Evolutionary conservation across 2,329 filamentous ascomycete genomes (phyloP).

Genomic region (Aspergillus texensis): DNA sequence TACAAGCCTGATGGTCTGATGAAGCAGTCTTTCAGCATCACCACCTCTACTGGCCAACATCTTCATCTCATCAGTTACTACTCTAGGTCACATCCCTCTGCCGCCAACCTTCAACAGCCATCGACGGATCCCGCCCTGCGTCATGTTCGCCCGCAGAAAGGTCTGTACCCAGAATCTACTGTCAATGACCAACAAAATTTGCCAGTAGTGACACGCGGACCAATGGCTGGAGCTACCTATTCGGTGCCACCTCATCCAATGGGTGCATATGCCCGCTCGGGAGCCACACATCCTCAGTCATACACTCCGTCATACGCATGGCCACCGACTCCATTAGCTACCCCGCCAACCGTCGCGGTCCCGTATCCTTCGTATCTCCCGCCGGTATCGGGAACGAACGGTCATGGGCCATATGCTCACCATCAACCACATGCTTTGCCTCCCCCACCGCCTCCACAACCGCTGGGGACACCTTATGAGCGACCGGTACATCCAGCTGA

Average conservation of each 20-base stretch:
- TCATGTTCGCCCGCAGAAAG: slow-evolving; percentile 83
- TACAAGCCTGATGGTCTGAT: slow-evolving; percentile 97
- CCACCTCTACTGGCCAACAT: slow-evolving; percentile 84
- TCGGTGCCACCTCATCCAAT: slow-evolving; percentile 55
- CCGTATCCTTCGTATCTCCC: slow-evolving; percentile 43
- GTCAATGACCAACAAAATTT: slow-evolving; percentile 81
- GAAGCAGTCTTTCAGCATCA: slow-evolving; percentile 99
- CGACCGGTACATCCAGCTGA: slow-evolving; percentile 37
- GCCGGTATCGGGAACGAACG: slow-evolving; percentile 33
- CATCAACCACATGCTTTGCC: slow-evolving; percentile 25
- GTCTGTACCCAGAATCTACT: slow-evolving; percentile 96
- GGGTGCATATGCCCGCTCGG: slow-evolving; percentile 56
- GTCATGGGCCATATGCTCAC: slow-evolving; percentile 36
- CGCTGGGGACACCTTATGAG: slow-evolving; percentile 36
- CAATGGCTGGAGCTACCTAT: slow-evolving; percentile 61
- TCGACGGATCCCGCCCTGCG: slow-evolving; percentile 78
- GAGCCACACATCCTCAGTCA: slow-evolving; percentile 41
- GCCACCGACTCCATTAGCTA: slow-evolving; percentile 48
- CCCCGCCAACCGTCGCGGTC: slow-evolving; percentile 43
- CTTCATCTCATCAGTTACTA: slow-evolving; percentile 98
- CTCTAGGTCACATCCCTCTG: slow-evolving; percentile 73
- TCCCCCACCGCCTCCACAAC: slow-evolving; percentile 27
- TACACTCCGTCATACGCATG: slow-evolving; percentile 47
- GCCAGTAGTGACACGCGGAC: slow-evolving; percentile 77
- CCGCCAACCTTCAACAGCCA: slow-evolving; percentile 76